A percentile compares a stretch with the other conserved stretches of the same genome.
phyloP scores from a whole-genome alignment of 2,329 filamentous ascomycete genomes.

The Cercospora citrullina region DNA sequence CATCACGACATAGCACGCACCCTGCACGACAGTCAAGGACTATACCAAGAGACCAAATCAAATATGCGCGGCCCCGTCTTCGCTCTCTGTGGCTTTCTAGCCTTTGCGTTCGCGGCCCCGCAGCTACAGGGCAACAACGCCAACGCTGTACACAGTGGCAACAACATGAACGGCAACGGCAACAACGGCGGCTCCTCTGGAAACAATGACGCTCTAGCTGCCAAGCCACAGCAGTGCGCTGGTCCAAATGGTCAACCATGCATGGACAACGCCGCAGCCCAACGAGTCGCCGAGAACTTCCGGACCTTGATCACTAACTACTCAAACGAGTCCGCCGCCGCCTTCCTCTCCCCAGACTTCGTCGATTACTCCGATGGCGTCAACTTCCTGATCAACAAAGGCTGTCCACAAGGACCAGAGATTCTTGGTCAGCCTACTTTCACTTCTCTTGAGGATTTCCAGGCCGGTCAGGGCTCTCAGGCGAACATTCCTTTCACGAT shows the following conservation, averaged over 20 bases:
- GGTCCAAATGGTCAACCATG: conserved; percentile 23
- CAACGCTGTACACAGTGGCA: neutral
- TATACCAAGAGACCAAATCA: neutral
- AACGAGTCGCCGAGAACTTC: conserved; percentile 35
- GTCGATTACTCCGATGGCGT: conserved; percentile 37
- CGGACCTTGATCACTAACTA: conserved; percentile 35
- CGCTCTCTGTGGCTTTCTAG: neutral
- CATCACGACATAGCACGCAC: neutral
- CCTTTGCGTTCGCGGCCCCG: neutral
- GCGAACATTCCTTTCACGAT: conserved; percentile 37
- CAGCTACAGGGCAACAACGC: neutral
- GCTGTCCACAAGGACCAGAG: conserved; percentile 27
- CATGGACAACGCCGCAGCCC: conserved; percentile 31
- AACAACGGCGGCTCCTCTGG: neutral
- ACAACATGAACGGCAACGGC: conserved; percentile 10
- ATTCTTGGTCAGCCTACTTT: conserved; percentile 34
- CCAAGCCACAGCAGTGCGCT: conserved; percentile 13
- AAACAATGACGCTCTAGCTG: neutral
- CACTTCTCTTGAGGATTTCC: conserved; percentile 31
- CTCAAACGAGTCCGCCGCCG: conserved; percentile 29
- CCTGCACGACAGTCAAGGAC: neutral
- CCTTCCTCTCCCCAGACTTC: conserved; percentile 31
- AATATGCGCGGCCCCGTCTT: neutral
- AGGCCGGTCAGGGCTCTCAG: conserved; percentile 35
- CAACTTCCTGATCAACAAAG: conserved; percentile 36